Evolutionary conservation across 768 basidiomycete genomes (phyloP), one percentile per base, ranked within the genome.

Genomic region (Russula vinacea): DNA sequence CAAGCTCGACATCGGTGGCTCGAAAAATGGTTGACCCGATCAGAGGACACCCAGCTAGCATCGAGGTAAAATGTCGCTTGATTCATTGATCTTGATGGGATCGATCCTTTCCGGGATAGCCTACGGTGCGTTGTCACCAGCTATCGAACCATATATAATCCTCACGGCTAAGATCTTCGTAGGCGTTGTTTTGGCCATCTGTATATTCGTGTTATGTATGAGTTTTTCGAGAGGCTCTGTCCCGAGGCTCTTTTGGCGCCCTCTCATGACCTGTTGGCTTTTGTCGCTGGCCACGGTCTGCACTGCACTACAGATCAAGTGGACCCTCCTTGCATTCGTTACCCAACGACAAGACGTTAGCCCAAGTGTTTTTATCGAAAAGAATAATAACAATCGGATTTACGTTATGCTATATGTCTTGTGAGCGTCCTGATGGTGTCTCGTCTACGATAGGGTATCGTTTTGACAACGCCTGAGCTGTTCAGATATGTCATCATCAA

Each of bases 401-500:
- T 70, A 72, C 52, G 47, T 72, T 13, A 67, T 64, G 13, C 45
- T 72, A 11, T 71, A 73, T 9, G 65, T 64, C 26, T 62, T 69
- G 73, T 74, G 54, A 56, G 73, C 70, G 58, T 47, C 47, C 29
- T 2, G n/a, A 10, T 22, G 11, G 14, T 19, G 17, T 42, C n/a
- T 17, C 22, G 19, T 19, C 16, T 22, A 29, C 37, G 6, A 19
- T 45, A 39, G 32, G 7, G 33, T 54, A 22, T 56, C 8, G 51
- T 58, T 11, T 49, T 59, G 24, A 57, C 55, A 56, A 55, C 22
- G 35, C 56, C 19, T 52, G 62, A 58, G 62, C 58, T 40, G 35
- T 56, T 35, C 61, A 74, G 74, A 62, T 73, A 73, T 58, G 55
- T 75, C 2, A 45, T 67, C 17, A 58, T 74, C 50, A 75, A 71